These are phyloP conservation scores for Rosa rugosa DNA, from an alignment of 306 rosid genomes.

Conservation along the genomic window DNA sequence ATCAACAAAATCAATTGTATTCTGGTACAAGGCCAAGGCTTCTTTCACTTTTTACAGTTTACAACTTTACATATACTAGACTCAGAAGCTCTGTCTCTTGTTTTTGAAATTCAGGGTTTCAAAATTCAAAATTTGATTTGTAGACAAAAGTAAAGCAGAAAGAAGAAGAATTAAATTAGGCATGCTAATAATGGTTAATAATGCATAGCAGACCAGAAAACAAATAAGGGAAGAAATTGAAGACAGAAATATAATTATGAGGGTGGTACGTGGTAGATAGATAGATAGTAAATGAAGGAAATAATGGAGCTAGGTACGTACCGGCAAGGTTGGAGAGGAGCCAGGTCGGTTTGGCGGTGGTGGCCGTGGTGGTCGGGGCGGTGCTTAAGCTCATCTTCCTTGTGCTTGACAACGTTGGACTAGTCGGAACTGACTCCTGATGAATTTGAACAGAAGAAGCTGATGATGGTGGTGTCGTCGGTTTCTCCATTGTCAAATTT, in stretches of 20 bases:
- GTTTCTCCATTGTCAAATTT: background rate
- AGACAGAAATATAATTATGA: background rate
- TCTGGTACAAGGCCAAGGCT: slow-evolving; percentile 27
- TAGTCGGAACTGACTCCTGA: background rate
- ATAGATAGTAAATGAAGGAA: background rate
- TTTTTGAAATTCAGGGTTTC: slow-evolving; percentile 13
- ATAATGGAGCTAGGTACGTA: slow-evolving; percentile 22
- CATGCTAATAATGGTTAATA: background rate
- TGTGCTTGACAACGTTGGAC: background rate
- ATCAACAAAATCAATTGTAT: slow-evolving; percentile 42
- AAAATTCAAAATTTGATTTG: slow-evolving; percentile 35
- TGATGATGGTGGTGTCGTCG: background rate
- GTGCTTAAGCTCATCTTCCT: slow-evolving; percentile 25
- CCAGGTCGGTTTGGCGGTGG: slow-evolving; percentile 43
- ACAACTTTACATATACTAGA: background rate
- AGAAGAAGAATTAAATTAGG: background rate
- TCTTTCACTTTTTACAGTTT: slow-evolving; percentile 1
- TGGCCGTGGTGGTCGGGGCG: background rate
- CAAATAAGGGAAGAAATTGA: background rate
- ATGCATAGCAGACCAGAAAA: background rate
- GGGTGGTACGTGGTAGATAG: background rate
- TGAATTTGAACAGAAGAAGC: background rate
- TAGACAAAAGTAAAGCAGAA: slow-evolving; percentile 2
- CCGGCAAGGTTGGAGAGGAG: slow-evolving; percentile 54
- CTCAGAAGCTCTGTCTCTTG: background rate